phyloP scores from a whole-genome alignment of 2,329 filamentous ascomycete species.

The Akanthomyces dipterigenus region DNA sequence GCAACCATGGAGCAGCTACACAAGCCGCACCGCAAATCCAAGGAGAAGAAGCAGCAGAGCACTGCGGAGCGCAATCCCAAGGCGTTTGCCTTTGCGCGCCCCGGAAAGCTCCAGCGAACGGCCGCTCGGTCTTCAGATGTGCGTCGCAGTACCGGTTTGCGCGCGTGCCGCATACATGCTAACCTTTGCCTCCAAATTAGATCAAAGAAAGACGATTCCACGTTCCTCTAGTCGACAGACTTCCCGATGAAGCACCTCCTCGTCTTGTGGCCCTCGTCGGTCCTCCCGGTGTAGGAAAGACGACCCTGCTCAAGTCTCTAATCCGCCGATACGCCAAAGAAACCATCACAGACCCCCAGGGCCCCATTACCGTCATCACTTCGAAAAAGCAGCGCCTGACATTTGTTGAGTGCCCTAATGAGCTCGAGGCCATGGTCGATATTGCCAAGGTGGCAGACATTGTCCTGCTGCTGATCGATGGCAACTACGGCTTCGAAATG shows the following conservation, averaged over 20 bases:
- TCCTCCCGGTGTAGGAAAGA: constrained; percentile 91
- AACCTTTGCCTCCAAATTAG: constrained; percentile 33
- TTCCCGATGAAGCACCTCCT: constrained; percentile 91
- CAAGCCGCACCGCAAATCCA: constrained; percentile 76
- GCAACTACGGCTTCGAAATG: constrained; percentile 99
- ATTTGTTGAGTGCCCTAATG: constrained; percentile 95
- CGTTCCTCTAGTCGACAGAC: constrained; percentile 90
- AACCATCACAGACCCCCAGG: constrained; percentile 79
- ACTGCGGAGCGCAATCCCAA: constrained; percentile 75
- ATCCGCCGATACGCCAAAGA: constrained; percentile 95
- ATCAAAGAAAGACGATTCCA: constrained; percentile 94
- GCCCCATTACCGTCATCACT: constrained; percentile 91
- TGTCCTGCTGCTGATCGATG: constrained; percentile 95
- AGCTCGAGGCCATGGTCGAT: constrained; percentile 93
- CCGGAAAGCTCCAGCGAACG: constrained; percentile 71
- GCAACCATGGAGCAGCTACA: constrained; percentile 77
- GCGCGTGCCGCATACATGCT: constrained; percentile 15
- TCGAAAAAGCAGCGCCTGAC: constrained; percentile 93
- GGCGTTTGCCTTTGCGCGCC: constrained; percentile 78
- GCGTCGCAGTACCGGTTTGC: constrained; percentile 19
- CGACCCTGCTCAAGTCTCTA: constrained; percentile 88
- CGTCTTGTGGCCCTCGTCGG: constrained; percentile 91
- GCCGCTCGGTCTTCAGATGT: constrained; percentile 68
- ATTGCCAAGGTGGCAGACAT: constrained; percentile 96
- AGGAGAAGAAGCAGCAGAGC: constrained; percentile 65